phyloP scores from a whole-genome alignment of 768 basidiomycete genomes.

The Panaeolus papilionaceus region DNA sequence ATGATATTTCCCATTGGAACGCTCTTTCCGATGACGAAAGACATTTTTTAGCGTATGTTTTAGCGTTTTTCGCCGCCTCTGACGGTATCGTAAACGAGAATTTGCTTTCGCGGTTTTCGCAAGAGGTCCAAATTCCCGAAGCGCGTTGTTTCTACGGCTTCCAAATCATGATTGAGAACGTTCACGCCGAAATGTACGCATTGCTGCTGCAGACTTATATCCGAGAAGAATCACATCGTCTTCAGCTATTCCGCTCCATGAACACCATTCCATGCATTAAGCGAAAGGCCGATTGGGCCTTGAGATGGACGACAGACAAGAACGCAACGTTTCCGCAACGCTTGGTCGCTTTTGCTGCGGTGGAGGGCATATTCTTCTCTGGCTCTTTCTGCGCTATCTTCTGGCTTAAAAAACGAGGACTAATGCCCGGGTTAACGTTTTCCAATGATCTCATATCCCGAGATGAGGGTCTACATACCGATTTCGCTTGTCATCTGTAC shows the following conservation, averaged over 20 bases:
- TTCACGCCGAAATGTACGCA: slow-evolving; percentile 93
- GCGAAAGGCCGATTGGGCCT: slow-evolving; percentile 89
- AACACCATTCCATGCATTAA: slow-evolving; percentile 89
- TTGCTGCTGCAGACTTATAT: slow-evolving; percentile 92
- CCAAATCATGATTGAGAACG: slow-evolving; percentile 97
- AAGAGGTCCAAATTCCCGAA: slow-evolving; percentile 42
- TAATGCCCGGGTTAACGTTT: slow-evolving; percentile 86
- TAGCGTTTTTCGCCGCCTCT: slow-evolving; percentile 13
- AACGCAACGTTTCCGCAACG: slow-evolving; percentile 82
- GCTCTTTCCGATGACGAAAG: too few relatives aligned
- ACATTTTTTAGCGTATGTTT: slow-evolving; percentile 14
- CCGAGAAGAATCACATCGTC: slow-evolving; percentile 74
- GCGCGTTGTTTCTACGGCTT: slow-evolving; percentile 95
- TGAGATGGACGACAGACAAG: slow-evolving; percentile 83
- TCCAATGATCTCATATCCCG: slow-evolving; percentile 87
- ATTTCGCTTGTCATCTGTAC: slow-evolving; percentile 82
- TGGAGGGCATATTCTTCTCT: too few relatives aligned
- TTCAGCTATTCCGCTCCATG: slow-evolving; percentile 88
- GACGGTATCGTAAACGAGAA: slow-evolving; percentile 16
- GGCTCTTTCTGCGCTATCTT: slow-evolving; percentile 4
- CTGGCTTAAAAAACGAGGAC: slow-evolving; percentile 17
- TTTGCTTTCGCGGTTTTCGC: slow-evolving; percentile 4
- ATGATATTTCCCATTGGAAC: too few relatives aligned
- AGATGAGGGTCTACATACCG: slow-evolving; percentile 88
- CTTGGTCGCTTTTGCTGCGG: slow-evolving; percentile 70